Evolutionary conservation across 2,329 filamentous ascomycete species (phyloP).

Genomic region (Botrytis pseudocinerea): DNA sequence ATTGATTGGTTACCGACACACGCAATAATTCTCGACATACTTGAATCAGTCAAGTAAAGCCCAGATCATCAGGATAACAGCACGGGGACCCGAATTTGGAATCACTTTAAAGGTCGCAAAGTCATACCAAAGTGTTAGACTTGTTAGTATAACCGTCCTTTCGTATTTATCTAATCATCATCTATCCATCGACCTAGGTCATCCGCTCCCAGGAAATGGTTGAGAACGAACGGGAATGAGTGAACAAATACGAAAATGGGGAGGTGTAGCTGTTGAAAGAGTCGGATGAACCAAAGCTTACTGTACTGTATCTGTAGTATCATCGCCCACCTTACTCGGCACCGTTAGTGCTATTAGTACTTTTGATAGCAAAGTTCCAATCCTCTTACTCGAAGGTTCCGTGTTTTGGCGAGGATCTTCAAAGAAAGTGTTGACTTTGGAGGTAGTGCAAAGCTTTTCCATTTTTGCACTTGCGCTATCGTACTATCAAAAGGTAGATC

Average conservation of each 20-base stretch:
- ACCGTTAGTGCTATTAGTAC: conserved; percentile 1
- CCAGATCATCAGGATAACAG: neutral
- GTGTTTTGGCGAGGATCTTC: conserved; percentile 18
- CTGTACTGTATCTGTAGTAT: conserved; percentile 1
- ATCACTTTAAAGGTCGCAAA: neutral
- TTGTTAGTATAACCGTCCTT: conserved; percentile 12
- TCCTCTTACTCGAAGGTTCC: conserved; percentile 7
- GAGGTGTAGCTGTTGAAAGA: conserved; percentile 2
- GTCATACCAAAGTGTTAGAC: conserved; percentile 14
- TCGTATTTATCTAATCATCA: neutral
- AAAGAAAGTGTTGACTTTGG: conserved; percentile 11
- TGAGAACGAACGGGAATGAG: neutral
- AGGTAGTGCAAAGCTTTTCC: conserved; percentile 5
- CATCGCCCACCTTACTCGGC: conserved; percentile 1
- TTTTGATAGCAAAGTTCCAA: conserved; percentile 1
- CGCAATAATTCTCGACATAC: conserved; percentile 18
- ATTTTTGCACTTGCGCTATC: conserved; percentile 8
- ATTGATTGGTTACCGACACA: conserved; percentile 15
- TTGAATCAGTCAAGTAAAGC: conserved; percentile 8
- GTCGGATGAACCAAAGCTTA: conserved; percentile 18
- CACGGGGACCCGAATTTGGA: neutral
- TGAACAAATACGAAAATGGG: neutral
- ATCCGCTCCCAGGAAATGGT: neutral
- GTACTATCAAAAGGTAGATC: conserved; percentile 8
- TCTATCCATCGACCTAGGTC: neutral